Evolutionary conservation across 1,284 basidiomycete genomes (phyloP), one percentile per base, ranked within the genome.

Genomic region (Pisolithus thermaeus): DNA sequence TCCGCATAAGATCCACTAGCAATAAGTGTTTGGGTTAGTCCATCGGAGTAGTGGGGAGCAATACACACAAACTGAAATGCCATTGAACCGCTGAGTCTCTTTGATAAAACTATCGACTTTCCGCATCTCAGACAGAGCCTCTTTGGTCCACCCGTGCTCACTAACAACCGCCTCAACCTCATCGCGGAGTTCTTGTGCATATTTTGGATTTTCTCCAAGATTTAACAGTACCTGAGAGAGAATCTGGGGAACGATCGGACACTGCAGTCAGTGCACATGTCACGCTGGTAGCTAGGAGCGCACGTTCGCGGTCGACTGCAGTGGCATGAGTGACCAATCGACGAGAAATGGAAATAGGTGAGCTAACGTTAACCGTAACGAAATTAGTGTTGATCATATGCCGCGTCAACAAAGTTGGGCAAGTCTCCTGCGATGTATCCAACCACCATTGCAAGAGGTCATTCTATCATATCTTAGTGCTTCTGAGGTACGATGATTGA

Each of bases 21-120:
- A n/a, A 43, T 2, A 3, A n/a, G 6, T 8, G n/a, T 3, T 14
- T 23, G 18, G 35, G 51, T 11, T 53, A 23, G 7, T 9, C 8
- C 1, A 23, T 6, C 4, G 7, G n/a, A 25, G 8, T 7, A 40
- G 39, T 20, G 35, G 20, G 7, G 4, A 14, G 4, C 62, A 65
- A 45, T 60, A 69, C 71, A 32, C 9, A 56, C 23, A 39, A 50
- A 55, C 2, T 67, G 43, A 25, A 4, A 14, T 42, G 0, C 68
- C 66, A 27, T 67, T 59, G 16, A 69, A 42, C 1, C 77, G 66
- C 48, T 70, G 65, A 2, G 65, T 64, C 56, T 79, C 77, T 42
- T 65, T 69, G 22, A 80, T 28, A 58, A 79, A 76, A 54, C 76
- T 79, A 58, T 79, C 77, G 2, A 77, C 50, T 53, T 71, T 73